These are phyloP conservation scores for Aspergillus piperis DNA, from an alignment of 2,329 filamentous ascomycete genomes.

Conservation along the genomic window DNA sequence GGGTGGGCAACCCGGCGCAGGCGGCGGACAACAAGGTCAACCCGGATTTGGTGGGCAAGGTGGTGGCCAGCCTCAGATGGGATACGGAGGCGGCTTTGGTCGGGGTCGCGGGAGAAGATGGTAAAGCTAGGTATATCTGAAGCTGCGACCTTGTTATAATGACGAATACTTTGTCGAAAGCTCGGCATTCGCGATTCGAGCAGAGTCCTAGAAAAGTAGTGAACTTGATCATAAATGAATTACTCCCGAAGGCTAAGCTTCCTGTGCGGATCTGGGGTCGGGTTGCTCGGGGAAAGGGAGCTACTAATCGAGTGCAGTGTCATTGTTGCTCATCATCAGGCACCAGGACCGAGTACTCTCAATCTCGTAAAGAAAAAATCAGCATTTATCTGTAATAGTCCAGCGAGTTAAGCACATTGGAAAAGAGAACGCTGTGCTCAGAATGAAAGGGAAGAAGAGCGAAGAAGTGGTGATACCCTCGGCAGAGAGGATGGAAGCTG, in stretches of 20 bases:
- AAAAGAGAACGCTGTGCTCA: background rate
- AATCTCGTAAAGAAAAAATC: background rate
- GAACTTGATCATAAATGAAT: background rate
- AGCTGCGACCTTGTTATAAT: constrained; percentile 19
- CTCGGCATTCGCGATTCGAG: background rate
- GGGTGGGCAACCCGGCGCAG: constrained; percentile 44
- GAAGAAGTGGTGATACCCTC: constrained; percentile 27
- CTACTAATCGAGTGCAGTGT: background rate
- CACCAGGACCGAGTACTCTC: background rate
- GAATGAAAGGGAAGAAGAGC: background rate
- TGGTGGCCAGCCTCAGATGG: constrained; percentile 44
- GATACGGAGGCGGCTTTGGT: constrained; percentile 45
- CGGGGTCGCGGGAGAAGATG: constrained; percentile 45
- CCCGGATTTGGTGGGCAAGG: constrained; percentile 40
- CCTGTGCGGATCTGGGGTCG: background rate
- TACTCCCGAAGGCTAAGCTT: background rate
- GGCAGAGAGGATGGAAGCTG: constrained; percentile 31
- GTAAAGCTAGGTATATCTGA: constrained; percentile 22
- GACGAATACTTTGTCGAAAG: constrained; percentile 11
- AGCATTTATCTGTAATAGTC: no score
- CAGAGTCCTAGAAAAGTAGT: background rate
- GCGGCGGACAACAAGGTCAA: constrained; percentile 38
- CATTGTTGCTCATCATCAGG: background rate
- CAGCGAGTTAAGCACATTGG: background rate
- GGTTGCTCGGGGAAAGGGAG: constrained; percentile 17